Evolutionary conservation across 345 rosid genomes (phyloP).

Genomic region (Rhizophora mangle): DNA sequence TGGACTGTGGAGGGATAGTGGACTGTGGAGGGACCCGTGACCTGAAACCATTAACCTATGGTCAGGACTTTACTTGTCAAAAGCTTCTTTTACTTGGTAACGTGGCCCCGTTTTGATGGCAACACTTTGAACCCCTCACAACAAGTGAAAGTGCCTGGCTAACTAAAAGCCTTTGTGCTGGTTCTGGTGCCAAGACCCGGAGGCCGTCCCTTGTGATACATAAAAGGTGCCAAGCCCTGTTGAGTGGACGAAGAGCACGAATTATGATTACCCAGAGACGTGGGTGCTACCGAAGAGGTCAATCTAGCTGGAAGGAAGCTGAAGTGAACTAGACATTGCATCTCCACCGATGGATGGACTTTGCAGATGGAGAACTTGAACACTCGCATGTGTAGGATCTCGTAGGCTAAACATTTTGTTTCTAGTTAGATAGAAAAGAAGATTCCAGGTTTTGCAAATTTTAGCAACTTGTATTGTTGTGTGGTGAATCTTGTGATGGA

Average conservation of each 20-base stretch:
- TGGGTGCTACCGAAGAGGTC: background rate
- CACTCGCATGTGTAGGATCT: too few species aligned
- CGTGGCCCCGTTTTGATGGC: background rate
- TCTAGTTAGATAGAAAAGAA: too few species aligned
- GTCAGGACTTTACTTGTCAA: background rate
- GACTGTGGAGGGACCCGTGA: background rate
- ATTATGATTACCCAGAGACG: background rate
- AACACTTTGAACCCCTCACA: background rate
- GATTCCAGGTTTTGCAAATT: too few species aligned
- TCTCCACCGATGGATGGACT: background rate
- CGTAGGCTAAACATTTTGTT: too few species aligned
- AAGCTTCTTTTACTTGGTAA: background rate
- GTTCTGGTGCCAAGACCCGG: too few species aligned
- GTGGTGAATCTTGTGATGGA: too few species aligned
- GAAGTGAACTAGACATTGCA: background rate
- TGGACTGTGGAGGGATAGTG: background rate
- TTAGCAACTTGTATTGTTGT: too few species aligned
- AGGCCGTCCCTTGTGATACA: background rate
- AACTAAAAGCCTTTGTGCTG: too few species aligned
- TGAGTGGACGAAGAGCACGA: background rate
- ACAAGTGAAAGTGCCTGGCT: too few species aligned
- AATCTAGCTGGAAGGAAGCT: background rate
- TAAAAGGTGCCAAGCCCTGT: background rate
- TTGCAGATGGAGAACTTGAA: background rate
- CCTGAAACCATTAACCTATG: background rate